These are phyloP conservation scores for Chloropicon primus DNA, from an alignment of 139 green algal species.

Conservation along the genomic window DNA sequence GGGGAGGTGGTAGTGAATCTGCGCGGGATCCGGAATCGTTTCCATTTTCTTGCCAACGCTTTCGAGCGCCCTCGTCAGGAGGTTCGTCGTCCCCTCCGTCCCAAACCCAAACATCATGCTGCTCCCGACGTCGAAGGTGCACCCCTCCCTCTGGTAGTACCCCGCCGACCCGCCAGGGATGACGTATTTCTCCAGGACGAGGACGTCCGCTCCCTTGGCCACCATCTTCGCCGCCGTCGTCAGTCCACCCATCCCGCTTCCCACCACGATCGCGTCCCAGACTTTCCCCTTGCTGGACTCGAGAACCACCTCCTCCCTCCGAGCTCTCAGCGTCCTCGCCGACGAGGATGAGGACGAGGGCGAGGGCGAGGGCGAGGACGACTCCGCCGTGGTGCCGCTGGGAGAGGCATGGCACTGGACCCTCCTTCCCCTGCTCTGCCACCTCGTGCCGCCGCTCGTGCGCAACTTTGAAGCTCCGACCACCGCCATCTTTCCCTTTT, in stretches of 20 bases:
- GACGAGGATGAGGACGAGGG: background rate
- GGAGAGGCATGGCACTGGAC: too few species aligned
- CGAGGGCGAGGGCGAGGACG: too few species aligned
- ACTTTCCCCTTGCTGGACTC: background rate
- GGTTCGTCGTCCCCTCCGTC: slow-evolving; percentile 78
- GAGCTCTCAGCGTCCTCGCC: background rate
- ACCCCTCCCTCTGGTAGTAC: slow-evolving; percentile 78
- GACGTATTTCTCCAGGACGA: slow-evolving; percentile 82
- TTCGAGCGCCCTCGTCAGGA: slow-evolving; percentile 79
- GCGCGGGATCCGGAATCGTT: slow-evolving; percentile 75
- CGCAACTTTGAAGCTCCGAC: too few species aligned
- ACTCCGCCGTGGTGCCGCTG: too few species aligned
- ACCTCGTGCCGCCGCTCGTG: too few species aligned
- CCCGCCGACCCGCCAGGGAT: slow-evolving; percentile 79
- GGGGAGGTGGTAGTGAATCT: slow-evolving; percentile 86
- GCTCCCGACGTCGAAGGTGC: slow-evolving; percentile 86
- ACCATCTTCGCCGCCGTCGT: slow-evolving; percentile 69
- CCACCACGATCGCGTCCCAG: slow-evolving; percentile 74
- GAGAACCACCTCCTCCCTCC: background rate
- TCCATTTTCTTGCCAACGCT: slow-evolving; percentile 64
- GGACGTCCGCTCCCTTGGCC: slow-evolving; percentile 48
- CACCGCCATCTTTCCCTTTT: too few species aligned
- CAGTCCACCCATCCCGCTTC: slow-evolving; percentile 80
- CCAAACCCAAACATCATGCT: slow-evolving; percentile 98
- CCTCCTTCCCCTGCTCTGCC: too few species aligned